A percentile compares a stretch with the other conserved stretches of the same genome.
Evolutionary conservation across 2,329 filamentous ascomycete genomes (phyloP).

Genomic region (Talaromyces verruculosus): DNA sequence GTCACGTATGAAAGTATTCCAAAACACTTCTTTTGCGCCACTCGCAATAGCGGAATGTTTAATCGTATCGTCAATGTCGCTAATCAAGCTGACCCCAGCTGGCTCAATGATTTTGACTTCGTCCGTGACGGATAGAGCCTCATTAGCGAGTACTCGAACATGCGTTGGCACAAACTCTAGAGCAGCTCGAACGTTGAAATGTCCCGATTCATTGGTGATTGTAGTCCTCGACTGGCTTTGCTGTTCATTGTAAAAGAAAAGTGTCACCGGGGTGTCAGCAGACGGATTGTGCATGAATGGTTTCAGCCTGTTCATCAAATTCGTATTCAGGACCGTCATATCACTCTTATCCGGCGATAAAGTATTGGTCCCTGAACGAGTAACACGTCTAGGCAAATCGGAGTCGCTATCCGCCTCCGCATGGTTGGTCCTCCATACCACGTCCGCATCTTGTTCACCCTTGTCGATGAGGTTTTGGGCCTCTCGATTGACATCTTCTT

Average conservation of each 20-base stretch:
- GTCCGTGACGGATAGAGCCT: slow-evolving; percentile 78
- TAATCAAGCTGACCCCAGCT: slow-evolving; percentile 84
- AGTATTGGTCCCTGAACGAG: slow-evolving; percentile 50
- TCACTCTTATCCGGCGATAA: slow-evolving; percentile 70
- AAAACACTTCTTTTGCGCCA: slow-evolving; percentile 90
- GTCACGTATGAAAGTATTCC: slow-evolving; percentile 91
- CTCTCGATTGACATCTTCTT: slow-evolving; percentile 70
- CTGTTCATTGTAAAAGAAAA: slow-evolving; percentile 91
- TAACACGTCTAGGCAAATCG: slow-evolving; percentile 32
- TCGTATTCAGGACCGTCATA: slow-evolving; percentile 74
- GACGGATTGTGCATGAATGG: slow-evolving; percentile 88
- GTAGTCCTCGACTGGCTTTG: slow-evolving; percentile 82
- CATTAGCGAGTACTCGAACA: slow-evolving; percentile 80
- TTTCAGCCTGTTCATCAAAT: slow-evolving; percentile 80
- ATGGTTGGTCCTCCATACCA: slow-evolving; percentile 65
- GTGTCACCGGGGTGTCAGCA: slow-evolving; percentile 73
- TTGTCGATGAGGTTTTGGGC: slow-evolving; percentile 72
- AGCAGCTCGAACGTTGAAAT: slow-evolving; percentile 77
- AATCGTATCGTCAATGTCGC: slow-evolving; percentile 95
- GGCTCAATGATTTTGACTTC: slow-evolving; percentile 75
- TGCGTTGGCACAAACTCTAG: slow-evolving; percentile 90
- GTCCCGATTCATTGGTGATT: slow-evolving; percentile 81
- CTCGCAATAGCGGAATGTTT: slow-evolving; percentile 89
- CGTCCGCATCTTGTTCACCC: slow-evolving; percentile 69
- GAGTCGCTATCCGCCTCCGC: slow-evolving; percentile 28